Evolutionary conservation across 345 rosid genomes (phyloP).

Genomic region (Populus tremula): DNA sequence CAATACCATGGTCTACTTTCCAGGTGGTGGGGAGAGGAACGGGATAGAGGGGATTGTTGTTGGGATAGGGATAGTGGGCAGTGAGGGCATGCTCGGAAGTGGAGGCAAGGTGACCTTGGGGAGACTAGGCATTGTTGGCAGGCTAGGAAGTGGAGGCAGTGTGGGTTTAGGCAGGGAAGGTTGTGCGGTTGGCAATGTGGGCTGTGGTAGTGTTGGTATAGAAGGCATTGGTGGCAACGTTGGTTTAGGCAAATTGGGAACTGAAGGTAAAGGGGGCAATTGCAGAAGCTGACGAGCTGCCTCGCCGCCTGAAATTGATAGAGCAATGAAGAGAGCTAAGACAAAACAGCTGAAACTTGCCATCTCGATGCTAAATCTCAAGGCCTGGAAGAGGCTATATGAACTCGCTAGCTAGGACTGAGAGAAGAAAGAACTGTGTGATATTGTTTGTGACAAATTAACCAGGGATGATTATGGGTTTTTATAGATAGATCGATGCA

Average conservation of each 20-base stretch:
- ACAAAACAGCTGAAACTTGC: not conserved
- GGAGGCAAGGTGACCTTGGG: not conserved
- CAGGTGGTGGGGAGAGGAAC: not conserved
- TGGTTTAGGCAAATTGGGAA: slow-evolving; percentile 15
- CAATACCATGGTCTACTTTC: not conserved
- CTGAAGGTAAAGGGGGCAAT: slow-evolving; percentile 13
- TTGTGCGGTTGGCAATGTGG: slow-evolving; percentile 3
- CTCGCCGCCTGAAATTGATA: slow-evolving; percentile 12
- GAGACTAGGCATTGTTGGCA: slow-evolving; percentile 15
- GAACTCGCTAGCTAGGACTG: too few relatives aligned
- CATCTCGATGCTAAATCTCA: not conserved
- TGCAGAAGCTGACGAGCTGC: slow-evolving; percentile 37
- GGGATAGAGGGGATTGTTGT: not conserved
- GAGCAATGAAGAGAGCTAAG: not conserved
- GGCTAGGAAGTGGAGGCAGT: not conserved
- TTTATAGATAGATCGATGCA: too few relatives aligned
- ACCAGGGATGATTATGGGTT: too few relatives aligned
- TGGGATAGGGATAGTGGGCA: not conserved
- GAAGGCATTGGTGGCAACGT: slow-evolving; percentile 19
- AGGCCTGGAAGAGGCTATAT: too few relatives aligned
- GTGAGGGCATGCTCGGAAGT: not conserved
- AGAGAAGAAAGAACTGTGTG: too few relatives aligned
- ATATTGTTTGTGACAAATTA: too few relatives aligned
- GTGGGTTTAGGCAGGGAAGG: not conserved
- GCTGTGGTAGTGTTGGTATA: slow-evolving; percentile 16